Percentiles rank a stretch among this genome's conserved stretches.
Conservation (phyloP, 1,139 yeast species). For the Entelexis sorbosivorans region DNA sequence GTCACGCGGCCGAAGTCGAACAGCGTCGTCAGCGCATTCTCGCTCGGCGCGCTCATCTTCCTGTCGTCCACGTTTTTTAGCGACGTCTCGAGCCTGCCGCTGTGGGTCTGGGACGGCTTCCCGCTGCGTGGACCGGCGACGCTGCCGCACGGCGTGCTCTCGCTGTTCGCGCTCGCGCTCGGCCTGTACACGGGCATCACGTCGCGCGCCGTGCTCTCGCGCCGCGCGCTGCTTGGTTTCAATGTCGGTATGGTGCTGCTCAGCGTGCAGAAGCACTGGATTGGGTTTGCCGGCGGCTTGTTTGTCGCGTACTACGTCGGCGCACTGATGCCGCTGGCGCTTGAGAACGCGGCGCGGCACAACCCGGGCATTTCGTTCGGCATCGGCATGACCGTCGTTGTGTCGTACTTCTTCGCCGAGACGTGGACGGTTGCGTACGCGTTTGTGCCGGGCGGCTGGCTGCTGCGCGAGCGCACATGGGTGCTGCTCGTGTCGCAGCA, state of each 20-base stretch:
- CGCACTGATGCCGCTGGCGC: constrained; percentile 52
- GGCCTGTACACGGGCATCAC: constrained; percentile 45
- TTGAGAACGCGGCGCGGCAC: constrained; percentile 48
- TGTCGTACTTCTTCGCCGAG: constrained; percentile 59
- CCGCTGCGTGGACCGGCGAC: constrained; percentile 82
- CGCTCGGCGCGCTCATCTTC: constrained; percentile 69
- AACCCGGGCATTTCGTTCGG: constrained; percentile 50
- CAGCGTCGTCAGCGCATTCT: constrained; percentile 46
- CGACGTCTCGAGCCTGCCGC: constrained; percentile 72
- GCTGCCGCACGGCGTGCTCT: constrained; percentile 72
- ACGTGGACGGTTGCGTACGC: constrained; percentile 98
- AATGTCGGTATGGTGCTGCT: constrained; percentile 42
- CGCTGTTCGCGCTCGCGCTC: constrained; percentile 46
- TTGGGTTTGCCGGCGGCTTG: constrained; percentile 72
- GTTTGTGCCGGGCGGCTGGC: constrained; percentile 87
- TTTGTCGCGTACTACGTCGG: constrained; percentile 53
- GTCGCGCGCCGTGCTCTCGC: constrained; percentile 24
- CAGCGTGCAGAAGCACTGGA: constrained; percentile 55
- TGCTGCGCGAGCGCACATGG: constrained; percentile 80
- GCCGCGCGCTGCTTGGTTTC: constrained; percentile 33
- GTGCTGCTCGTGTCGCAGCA: constrained; percentile 50
- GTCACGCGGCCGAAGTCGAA: constrained; percentile 12
- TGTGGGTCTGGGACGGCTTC: constrained; percentile 94
- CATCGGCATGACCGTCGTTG: constrained; percentile 42
- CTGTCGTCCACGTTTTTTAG: constrained; percentile 63